Evolutionary conservation across 2,329 filamentous ascomycete genomes (phyloP), one percentile per base, ranked within the genome.

Genomic region (Pestalotiopsis sp.): DNA sequence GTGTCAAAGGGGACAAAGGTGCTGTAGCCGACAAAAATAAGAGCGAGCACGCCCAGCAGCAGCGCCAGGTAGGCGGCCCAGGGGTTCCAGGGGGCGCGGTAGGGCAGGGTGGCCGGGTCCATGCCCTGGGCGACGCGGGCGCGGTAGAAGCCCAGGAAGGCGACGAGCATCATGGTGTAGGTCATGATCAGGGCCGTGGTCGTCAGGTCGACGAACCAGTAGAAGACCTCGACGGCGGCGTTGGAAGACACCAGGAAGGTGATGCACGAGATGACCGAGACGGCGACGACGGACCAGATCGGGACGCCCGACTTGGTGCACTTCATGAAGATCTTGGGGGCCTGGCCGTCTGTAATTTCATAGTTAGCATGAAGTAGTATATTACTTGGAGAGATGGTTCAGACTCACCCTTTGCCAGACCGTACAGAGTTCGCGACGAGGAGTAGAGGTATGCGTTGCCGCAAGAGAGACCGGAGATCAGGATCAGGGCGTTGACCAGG

Each of bases 11-110:
- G 86, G 69, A 82, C 80, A 71, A 90, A 88, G 25, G 83, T 79
- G 69, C 88, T 83, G 68, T 88, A 89, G 17, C 88, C 87, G 59
- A 89, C 85, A 67, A 89, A 88, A 27, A 89, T 71, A 65, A 88
- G 83, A 58, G 88, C 80, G 5, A 85, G 72, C 20, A 78, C 77
- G 17, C 86, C 83, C 25, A 88, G 73, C 4, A 81, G 67, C 0
- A 89, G 78, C 0, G 81, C 83, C 52, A 86, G 80, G 74, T 83
- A 89, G 0, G 86, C 81, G 9, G 81, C 80, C 70, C 83, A 89
- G 0, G 89, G 88, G 68, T 86, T 83, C 36, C 85, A 75, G 13
- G 83, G 81, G 0, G 84, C 84, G 45, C 79, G 78, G 74, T 87
- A 90, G 31, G 86, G 84, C 14, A 89, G 80, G 1, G 78, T 73